phyloP scores from a whole-genome alignment of 169 alveolate species.

The Neospora caninum region DNA sequence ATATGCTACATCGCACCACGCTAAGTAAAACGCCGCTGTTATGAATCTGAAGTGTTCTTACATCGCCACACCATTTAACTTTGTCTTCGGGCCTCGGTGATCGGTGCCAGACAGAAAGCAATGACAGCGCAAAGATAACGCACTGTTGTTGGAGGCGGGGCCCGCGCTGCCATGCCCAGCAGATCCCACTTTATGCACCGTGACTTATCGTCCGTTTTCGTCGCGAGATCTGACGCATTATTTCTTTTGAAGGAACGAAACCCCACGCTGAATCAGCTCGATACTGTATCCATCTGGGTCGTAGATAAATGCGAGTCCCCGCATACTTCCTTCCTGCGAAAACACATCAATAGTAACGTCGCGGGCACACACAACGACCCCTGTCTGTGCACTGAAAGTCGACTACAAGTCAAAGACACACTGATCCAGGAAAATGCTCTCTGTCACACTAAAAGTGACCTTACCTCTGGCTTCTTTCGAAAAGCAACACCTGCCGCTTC shows the following conservation, averaged over 20 bases:
- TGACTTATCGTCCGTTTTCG: too few species aligned
- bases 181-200: too few species aligned
- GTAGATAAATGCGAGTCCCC: slow-evolving; percentile 77
- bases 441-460: background rate
- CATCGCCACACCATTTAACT: too few species aligned
- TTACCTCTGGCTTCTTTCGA: slow-evolving; percentile 45
- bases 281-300: slow-evolving; percentile 83
- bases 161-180: too few species aligned
- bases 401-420: background rate
- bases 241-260: background rate
- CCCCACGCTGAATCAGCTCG: slow-evolving; percentile 77
- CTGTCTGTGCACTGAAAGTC: background rate
- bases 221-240: background rate
- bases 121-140: too few species aligned
- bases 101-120: too few species aligned
- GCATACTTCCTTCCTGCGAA: slow-evolving; percentile 74
- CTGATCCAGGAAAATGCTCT: background rate
- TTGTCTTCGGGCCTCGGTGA: too few species aligned
- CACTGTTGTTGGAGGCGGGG: too few species aligned
- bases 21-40: too few species aligned
- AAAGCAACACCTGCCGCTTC: slow-evolving; percentile 57
- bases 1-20: too few species aligned
- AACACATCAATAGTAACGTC: background rate
- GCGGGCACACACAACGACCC: background rate
- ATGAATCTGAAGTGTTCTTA: too few species aligned